A percentile compares a stretch with the other conserved stretches of the same genome.
These are phyloP conservation scores for Sophora flavescens DNA, from an alignment of 306 rosid species.

Conservation along the genomic window DNA sequence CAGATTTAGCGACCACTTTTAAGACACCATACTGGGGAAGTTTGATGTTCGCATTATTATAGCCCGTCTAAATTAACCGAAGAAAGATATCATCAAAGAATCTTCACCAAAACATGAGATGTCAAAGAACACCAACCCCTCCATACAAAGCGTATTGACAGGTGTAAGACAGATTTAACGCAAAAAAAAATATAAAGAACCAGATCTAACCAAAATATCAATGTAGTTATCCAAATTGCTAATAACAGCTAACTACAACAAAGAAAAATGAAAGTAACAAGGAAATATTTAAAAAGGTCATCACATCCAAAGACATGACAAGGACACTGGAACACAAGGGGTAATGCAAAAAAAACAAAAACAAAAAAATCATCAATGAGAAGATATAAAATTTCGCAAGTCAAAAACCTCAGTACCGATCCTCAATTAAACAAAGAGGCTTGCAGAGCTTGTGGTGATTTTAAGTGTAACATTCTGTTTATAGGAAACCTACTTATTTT, in stretches of 20 bases:
- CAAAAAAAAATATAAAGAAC: background rate
- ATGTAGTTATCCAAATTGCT: too few relatives aligned
- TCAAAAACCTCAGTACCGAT: constrained; percentile 24
- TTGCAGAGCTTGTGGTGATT: constrained; percentile 27
- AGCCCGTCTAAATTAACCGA: too few relatives aligned
- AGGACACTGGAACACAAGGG: background rate
- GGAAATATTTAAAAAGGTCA: background rate
- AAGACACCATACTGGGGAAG: too few relatives aligned
- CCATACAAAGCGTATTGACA: too few relatives aligned
- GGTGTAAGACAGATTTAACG: background rate
- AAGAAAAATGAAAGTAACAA: background rate
- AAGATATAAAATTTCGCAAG: constrained; percentile 3
- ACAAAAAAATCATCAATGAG: background rate
- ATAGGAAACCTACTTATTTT: constrained; percentile 49
- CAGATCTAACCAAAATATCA: background rate
- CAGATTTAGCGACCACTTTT: too few relatives aligned
- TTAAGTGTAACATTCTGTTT: constrained; percentile 27
- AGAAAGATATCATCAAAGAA: too few relatives aligned
- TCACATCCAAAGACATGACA: constrained; percentile 1
- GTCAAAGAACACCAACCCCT: too few relatives aligned
- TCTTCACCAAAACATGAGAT: too few relatives aligned
- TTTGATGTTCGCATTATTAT: too few relatives aligned
- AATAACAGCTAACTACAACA: background rate
- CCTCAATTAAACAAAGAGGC: constrained; percentile 21
- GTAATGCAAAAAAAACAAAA: background rate